Base-by-base conservation (phyloP, 192 early-diverging fungal species). In the Entomortierella parvispora region DNA sequence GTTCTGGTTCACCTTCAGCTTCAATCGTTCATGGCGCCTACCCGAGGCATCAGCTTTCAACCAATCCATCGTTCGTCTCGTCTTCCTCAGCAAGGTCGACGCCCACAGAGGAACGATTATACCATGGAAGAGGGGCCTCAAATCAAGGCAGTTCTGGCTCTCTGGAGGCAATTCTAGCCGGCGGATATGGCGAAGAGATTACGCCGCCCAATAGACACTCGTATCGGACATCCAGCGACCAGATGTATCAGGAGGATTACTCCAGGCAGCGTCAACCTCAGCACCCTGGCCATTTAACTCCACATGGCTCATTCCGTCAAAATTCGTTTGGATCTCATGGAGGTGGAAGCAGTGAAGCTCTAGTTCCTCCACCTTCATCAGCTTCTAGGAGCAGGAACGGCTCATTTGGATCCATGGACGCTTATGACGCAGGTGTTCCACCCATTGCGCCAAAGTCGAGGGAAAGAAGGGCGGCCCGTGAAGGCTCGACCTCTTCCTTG, bases 1-100 rank as follows among this genome's bases (percentile, higher is more conserved):
- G 74, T 4, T 77, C 74, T 23, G 55, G 25, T 12, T 77, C 74
- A 10, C 74, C 74, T 12, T 62, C 74, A n/a, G 52, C 49, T 22
- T 48, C n/a, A n/a, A n/a, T n/a, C n/a, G n/a, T 9, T 2, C 40
- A 52, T 47, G 37, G 59, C 10, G 33, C 74, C 15, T 55, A 48
- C 18, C 43, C 62, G 31, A n/a, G 60, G 18, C 46, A 58, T 5
- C 65, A 29, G 17, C 74, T 68, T 46, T 34, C 74, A 34, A 49
- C 65, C 48, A 77, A 77, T 60, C 20, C 74, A 68, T 68, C 74
- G 6, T 68, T 68, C 48, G 40, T 54, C 60, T 76, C 71, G 59
- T 34, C 65, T 17, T 63, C 74, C 11, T 71, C 70, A 45, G 45
- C 54, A n/a, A 47, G 33, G 8, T 51, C 74, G 26, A 59, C 54